These are phyloP conservation scores for Lactarius indigo DNA, from an alignment of 768 basidiomycete genomes.

Conservation along the genomic window DNA sequence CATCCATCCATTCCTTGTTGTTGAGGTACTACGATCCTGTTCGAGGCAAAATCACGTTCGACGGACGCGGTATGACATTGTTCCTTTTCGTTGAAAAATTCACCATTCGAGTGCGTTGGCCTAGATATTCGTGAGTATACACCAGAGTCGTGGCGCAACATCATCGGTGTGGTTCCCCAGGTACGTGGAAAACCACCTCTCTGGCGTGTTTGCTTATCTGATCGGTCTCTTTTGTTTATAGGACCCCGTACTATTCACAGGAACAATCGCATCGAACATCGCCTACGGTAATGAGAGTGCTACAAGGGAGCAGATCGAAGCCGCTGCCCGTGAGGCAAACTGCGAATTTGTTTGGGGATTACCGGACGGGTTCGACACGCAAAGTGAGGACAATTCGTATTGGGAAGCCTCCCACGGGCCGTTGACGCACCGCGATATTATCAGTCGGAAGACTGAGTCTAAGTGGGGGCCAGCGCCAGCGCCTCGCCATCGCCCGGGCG, in stretches of 20 bases:
- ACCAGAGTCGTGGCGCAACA: constrained; percentile 78
- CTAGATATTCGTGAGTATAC: constrained; percentile 86
- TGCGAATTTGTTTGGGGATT: constrained; percentile 96
- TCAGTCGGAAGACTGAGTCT: constrained; percentile 66
- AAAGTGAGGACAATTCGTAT: constrained; percentile 51
- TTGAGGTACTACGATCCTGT: constrained; percentile 87
- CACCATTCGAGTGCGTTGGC: constrained; percentile 6
- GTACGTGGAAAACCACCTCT: constrained; percentile 27
- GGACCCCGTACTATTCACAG: constrained; percentile 87
- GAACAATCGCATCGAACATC: constrained; percentile 93
- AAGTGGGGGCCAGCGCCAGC: constrained; percentile 78
- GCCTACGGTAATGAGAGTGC: constrained; percentile 77
- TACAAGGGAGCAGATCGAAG: constrained; percentile 79
- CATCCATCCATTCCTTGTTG: constrained; percentile 82
- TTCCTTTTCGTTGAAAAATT: background rate
- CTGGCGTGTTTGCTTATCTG: background rate
- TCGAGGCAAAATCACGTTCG: constrained; percentile 77
- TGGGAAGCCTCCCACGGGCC: background rate
- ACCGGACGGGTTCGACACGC: constrained; percentile 91
- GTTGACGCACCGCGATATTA: background rate
- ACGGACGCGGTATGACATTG: constrained; percentile 65
- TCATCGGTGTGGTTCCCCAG: constrained; percentile 94
- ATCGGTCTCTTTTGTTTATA: constrained; percentile 17
- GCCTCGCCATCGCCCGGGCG: constrained; percentile 81
- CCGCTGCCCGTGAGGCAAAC: constrained; percentile 86